Conservation (phyloP, 2,329 filamentous ascomycete genomes). For the Annulohypoxylon truncatum region DNA sequence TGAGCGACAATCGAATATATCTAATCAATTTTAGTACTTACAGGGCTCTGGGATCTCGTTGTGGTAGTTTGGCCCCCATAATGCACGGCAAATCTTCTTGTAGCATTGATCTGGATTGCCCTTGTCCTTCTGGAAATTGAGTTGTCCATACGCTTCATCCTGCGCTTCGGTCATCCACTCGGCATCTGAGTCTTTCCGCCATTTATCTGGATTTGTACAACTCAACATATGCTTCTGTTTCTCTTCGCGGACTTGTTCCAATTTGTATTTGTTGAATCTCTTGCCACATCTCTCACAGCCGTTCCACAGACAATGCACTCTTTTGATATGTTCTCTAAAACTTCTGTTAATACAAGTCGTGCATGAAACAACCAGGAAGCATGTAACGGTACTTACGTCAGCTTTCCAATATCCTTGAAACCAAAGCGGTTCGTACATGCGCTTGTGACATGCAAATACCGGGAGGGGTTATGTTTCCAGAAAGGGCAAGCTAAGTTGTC, state of each 20-base stretch:
- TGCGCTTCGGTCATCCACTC: slow-evolving; percentile 33
- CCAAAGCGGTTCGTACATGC: slow-evolving; percentile 24
- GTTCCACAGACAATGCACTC: slow-evolving; percentile 31
- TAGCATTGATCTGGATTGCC: slow-evolving; percentile 14
- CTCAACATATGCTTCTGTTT: slow-evolving; percentile 23
- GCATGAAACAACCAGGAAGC: background rate
- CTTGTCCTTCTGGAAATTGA: slow-evolving; percentile 35
- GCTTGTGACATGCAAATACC: slow-evolving; percentile 28
- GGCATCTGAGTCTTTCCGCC: slow-evolving; percentile 13
- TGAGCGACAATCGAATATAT: background rate
- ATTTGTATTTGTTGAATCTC: slow-evolving; percentile 22
- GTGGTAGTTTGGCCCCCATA: slow-evolving; percentile 18
- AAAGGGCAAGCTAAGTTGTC: slow-evolving; percentile 31
- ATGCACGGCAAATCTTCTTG: slow-evolving; percentile 28
- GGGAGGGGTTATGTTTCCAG: slow-evolving; percentile 33
- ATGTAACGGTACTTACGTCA: slow-evolving; percentile 26
- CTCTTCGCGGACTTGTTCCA: slow-evolving; percentile 16
- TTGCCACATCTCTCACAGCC: slow-evolving; percentile 28
- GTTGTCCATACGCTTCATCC: slow-evolving; percentile 21
- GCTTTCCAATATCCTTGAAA: slow-evolving; percentile 34
- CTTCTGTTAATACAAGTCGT: background rate
- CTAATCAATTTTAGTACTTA: background rate
- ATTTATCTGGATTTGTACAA: slow-evolving; percentile 2
- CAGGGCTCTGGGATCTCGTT: slow-evolving; percentile 20
- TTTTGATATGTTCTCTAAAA: slow-evolving; percentile 31